Evolutionary conservation across 768 basidiomycete genomes (phyloP).

Genomic region (Kwoniella europaea): DNA sequence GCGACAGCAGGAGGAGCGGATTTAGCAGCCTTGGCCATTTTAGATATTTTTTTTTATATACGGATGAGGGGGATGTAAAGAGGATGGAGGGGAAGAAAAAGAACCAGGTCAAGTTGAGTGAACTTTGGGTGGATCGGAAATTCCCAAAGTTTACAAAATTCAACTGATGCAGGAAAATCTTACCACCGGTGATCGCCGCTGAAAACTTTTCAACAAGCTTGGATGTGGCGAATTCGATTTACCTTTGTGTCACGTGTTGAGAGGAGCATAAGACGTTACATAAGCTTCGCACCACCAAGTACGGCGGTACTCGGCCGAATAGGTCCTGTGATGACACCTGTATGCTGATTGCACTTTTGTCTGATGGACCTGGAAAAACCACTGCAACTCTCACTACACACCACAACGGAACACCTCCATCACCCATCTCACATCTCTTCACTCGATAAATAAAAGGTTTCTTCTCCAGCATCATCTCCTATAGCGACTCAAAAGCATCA

Average conservation of each 20-base stretch:
- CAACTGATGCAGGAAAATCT: slow-evolving; percentile 9
- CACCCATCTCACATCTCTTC: not conserved
- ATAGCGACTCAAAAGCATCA: not conserved
- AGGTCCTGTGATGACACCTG: slow-evolving; percentile 4
- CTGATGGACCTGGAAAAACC: not conserved
- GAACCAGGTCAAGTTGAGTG: slow-evolving; percentile 1
- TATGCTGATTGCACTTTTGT: not conserved
- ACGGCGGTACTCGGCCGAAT: slow-evolving; percentile 18
- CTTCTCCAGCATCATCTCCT: not conserved
- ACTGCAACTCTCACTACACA: not conserved
- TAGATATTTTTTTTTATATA: slow-evolving; percentile 20
- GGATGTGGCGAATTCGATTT: not conserved
- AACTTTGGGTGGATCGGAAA: slow-evolving; percentile 21
- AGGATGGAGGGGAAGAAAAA: slow-evolving; percentile 14
- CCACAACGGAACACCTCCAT: slow-evolving; percentile 1
- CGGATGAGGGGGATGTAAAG: slow-evolving; percentile 9
- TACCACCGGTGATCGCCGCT: slow-evolving; percentile 11
- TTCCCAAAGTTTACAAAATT: slow-evolving; percentile 5
- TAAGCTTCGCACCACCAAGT: no score
- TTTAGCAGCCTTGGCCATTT: slow-evolving; percentile 51
- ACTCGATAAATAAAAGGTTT: not conserved
- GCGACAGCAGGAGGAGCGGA: slow-evolving; percentile 42
- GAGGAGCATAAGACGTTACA: no score
- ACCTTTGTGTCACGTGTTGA: not conserved
- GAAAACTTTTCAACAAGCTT: slow-evolving; percentile 2